phyloP scores from a whole-genome alignment of 2,329 filamentous ascomycete species.

The Paecilomyces variotii region DNA sequence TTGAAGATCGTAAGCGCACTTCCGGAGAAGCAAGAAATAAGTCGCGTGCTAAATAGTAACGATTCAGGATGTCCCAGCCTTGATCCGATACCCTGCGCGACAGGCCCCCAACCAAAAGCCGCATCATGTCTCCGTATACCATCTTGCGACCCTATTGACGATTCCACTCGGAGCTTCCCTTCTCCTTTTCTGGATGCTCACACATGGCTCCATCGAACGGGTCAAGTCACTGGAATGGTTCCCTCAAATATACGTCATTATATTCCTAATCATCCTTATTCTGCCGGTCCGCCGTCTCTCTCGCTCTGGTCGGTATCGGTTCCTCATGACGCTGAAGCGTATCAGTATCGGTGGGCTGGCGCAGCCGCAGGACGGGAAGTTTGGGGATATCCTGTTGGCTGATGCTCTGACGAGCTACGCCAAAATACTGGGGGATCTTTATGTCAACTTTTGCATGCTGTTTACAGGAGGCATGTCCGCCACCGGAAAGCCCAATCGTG shows the following conservation, averaged over 20 bases:
- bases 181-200: slow-evolving; percentile 74
- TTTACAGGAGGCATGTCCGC: slow-evolving; percentile 62
- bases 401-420: slow-evolving; percentile 94
- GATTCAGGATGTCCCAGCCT: slow-evolving; percentile 63
- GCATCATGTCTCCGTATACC: slow-evolving; percentile 78
- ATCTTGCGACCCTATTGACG: slow-evolving; percentile 70
- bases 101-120: slow-evolving; percentile 60
- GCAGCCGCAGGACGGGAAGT: slow-evolving; percentile 79
- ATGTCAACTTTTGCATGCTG: slow-evolving; percentile 88
- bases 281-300: slow-evolving; percentile 63
- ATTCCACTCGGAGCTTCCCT: slow-evolving; percentile 64
- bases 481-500: slow-evolving; percentile 71
- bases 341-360: slow-evolving; percentile 80
- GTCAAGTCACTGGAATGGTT: slow-evolving; percentile 77
- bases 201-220: slow-evolving; percentile 58
- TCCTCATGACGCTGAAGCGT: slow-evolving; percentile 67
- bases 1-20: slow-evolving; percentile 58
- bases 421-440: slow-evolving; percentile 83
- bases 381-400: slow-evolving; percentile 86
- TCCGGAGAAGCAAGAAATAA: background rate
- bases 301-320: slow-evolving; percentile 62
- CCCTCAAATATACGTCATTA: slow-evolving; percentile 72
- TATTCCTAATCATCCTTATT: slow-evolving; percentile 63
- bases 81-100: slow-evolving; percentile 79
- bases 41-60: slow-evolving; percentile 9